A percentile compares a stretch with the other conserved stretches of the same genome.
phyloP scores from a whole-genome alignment of 2,329 filamentous ascomycete genomes.

The Trichoderma afroharzianum region DNA sequence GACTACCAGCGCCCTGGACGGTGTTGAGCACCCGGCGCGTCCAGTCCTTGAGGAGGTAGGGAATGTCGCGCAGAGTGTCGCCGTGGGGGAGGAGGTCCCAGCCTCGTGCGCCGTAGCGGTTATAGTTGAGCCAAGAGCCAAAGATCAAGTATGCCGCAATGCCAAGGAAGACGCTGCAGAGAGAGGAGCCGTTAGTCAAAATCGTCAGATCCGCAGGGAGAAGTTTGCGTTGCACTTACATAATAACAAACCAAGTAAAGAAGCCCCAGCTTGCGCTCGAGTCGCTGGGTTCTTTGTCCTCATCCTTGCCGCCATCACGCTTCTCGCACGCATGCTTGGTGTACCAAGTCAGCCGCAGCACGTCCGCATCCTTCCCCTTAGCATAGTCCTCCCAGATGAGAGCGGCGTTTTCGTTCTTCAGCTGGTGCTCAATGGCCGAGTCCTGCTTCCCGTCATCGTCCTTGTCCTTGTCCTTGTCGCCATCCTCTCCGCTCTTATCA shows the following conservation, averaged over 20 bases:
- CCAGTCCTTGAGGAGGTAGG: slow-evolving; percentile 90
- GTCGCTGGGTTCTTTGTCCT: slow-evolving; percentile 40
- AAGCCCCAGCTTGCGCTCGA: slow-evolving; percentile 74
- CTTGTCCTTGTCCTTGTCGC: slow-evolving; percentile 39
- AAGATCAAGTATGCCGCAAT: slow-evolving; percentile 93
- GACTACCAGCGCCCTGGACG: slow-evolving; percentile 75
- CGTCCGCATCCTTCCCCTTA: slow-evolving; percentile 51
- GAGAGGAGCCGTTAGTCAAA: slow-evolving; percentile 20
- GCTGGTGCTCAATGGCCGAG: slow-evolving; percentile 47
- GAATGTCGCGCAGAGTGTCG: slow-evolving; percentile 86
- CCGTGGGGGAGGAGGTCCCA: slow-evolving; percentile 94
- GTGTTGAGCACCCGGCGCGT: slow-evolving; percentile 74
- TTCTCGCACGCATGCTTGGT: slow-evolving; percentile 83
- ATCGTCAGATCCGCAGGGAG: not conserved
- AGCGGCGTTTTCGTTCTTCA: slow-evolving; percentile 56
- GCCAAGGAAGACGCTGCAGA: slow-evolving; percentile 73
- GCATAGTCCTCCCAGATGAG: slow-evolving; percentile 75
- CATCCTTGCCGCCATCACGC: slow-evolving; percentile 43
- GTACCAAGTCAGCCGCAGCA: slow-evolving; percentile 76
- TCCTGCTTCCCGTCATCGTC: slow-evolving; percentile 39
- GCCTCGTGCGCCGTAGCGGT: slow-evolving; percentile 87
- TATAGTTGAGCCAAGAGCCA: slow-evolving; percentile 98
- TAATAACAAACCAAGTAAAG: slow-evolving; percentile 94
- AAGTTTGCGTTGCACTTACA: slow-evolving; percentile 56
- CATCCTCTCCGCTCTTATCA: slow-evolving; percentile 31